Percentiles rank a stretch among this genome's conserved stretches.
Conservation (phyloP, 495 filamentous ascomycete species). For the Schizothecium vesticola region DNA sequence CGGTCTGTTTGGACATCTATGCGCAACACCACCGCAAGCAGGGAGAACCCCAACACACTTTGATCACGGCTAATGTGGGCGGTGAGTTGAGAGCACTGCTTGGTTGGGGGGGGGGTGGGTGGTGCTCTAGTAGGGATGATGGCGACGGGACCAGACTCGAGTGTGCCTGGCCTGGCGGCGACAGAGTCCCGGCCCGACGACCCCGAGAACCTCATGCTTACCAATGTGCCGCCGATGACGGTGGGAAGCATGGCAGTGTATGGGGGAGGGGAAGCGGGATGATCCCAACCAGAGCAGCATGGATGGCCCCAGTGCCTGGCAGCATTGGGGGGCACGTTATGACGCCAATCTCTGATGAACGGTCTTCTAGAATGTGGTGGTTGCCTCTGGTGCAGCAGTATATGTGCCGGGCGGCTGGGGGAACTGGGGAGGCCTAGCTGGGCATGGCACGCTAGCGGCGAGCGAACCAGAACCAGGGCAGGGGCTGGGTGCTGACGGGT, state of each 20-base stretch:
- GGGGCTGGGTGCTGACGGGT: neutral
- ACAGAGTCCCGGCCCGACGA: neutral
- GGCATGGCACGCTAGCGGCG: neutral
- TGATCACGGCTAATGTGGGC: neutral
- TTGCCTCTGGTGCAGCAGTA: neutral
- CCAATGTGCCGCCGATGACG: neutral
- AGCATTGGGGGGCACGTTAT: neutral
- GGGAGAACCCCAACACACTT: neutral
- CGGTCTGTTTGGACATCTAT: neutral
- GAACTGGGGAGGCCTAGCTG: neutral
- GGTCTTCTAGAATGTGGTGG: neutral
- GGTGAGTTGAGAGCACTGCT: neutral
- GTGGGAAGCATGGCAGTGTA: neutral
- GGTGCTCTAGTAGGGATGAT: neutral
- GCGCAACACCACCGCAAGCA: neutral
- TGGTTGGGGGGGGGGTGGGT: neutral
- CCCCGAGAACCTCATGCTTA: neutral
- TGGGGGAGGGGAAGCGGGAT: neutral
- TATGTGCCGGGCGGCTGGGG: neutral
- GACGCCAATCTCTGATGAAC: neutral
- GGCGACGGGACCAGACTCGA: neutral
- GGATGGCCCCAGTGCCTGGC: neutral
- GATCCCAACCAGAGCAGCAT: neutral
- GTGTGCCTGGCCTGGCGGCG: neutral
- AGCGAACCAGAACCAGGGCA: neutral